phyloP scores from a whole-genome alignment of 345 rosid genomes.

The Anacardium occidentale region DNA sequence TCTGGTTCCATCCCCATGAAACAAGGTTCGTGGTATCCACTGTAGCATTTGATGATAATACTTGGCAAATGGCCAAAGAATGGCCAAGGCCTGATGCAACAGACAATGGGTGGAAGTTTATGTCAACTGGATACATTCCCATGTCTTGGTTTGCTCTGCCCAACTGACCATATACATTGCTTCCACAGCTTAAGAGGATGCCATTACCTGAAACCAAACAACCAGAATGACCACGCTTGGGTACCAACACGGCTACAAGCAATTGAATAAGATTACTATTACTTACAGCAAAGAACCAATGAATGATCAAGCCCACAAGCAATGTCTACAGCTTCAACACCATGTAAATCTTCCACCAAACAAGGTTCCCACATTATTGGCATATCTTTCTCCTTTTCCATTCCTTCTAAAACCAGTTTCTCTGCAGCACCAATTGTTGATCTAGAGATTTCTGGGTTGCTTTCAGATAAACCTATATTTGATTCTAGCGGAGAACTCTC shows the following conservation, averaged over 20 bases:
- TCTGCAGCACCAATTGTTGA: slow-evolving; percentile 52
- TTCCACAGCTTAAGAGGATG: slow-evolving; percentile 66
- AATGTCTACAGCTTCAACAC: slow-evolving; percentile 54
- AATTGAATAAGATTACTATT: neutral
- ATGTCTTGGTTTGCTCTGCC: slow-evolving; percentile 57
- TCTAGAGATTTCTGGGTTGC: slow-evolving; percentile 18
- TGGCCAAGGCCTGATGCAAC: slow-evolving; percentile 89
- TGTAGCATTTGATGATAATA: slow-evolving; percentile 24
- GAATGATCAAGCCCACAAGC: slow-evolving; percentile 91
- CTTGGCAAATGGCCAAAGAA: slow-evolving; percentile 65
- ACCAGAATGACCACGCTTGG: slow-evolving; percentile 10
- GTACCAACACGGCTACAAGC: slow-evolving; percentile 1
- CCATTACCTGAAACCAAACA: slow-evolving; percentile 55
- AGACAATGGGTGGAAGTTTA: slow-evolving; percentile 31
- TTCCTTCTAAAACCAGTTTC: slow-evolving; percentile 61
- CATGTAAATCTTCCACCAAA: slow-evolving; percentile 54
- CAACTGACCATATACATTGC: slow-evolving; percentile 81
- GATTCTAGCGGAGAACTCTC: slow-evolving; percentile 62
- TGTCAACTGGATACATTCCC: slow-evolving; percentile 64
- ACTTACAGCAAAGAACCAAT: slow-evolving; percentile 71
- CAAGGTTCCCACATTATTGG: slow-evolving; percentile 82
- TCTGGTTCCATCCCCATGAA: slow-evolving; percentile 94
- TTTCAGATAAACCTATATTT: slow-evolving; percentile 11
- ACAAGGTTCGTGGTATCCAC: slow-evolving; percentile 31
- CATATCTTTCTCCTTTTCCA: slow-evolving; percentile 78